phyloP scores from a whole-genome alignment of 768 basidiomycete genomes.

The Nidularia pulvinata region DNA sequence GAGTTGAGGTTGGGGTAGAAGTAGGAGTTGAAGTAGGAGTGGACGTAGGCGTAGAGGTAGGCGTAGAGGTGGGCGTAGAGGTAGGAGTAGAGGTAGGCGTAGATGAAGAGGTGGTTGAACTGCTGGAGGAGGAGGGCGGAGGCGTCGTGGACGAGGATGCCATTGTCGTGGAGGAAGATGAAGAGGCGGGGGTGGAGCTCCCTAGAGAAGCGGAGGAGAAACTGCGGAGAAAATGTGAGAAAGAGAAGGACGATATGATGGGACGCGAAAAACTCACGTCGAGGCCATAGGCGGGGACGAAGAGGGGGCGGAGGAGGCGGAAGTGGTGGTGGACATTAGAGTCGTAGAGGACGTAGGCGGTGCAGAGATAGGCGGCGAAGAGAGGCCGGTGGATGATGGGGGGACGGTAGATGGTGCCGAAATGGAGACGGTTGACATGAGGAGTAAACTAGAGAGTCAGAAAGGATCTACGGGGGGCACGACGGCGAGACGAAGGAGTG shows the following conservation, averaged over 20 bases:
- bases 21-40: constrained; percentile 10
- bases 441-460: background rate
- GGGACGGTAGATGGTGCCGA: background rate
- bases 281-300: background rate
- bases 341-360: background rate
- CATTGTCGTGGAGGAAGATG: background rate
- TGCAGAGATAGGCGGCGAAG: background rate
- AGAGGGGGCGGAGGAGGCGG: background rate
- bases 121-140: background rate
- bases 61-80: constrained; percentile 10
- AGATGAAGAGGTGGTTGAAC: constrained; percentile 2
- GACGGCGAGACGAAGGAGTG: background rate
- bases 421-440: background rate
- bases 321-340: background rate
- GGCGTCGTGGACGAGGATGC: background rate
- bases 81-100: constrained; percentile 10
- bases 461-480: background rate
- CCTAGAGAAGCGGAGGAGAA: constrained; percentile 13
- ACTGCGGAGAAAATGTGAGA: constrained; percentile 11
- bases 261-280: constrained; percentile 2
- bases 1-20: constrained; percentile 9
- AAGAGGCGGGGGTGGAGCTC: background rate
- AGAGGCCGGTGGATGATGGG: background rate
- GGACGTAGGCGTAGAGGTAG: constrained; percentile 6
- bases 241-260: constrained; percentile 9